Evolutionary conservation across 148 eudicot species (phyloP).

Genomic region (Talinum fruticosum): DNA sequence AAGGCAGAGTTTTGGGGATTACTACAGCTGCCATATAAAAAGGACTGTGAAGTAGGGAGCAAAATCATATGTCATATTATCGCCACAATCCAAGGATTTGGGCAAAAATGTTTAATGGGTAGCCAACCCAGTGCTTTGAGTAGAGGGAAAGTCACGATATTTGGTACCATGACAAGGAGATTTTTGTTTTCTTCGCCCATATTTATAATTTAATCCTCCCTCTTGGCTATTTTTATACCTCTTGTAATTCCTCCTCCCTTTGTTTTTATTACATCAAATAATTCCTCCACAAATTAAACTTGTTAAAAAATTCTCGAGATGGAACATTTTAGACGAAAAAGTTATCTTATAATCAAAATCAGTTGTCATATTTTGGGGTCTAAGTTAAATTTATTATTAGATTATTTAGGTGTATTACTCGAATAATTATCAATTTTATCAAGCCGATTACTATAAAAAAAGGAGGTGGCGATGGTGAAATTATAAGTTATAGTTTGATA

Average conservation of each 20-base stretch:
- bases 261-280: background rate
- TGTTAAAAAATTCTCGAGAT: too few species aligned
- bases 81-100: conserved; percentile 24
- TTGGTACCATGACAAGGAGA: background rate
- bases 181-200: background rate
- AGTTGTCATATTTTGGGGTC: too few species aligned
- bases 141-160: background rate
- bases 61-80: background rate
- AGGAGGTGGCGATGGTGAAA: too few species aligned
- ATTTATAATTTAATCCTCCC: background rate
- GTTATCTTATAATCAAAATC: too few species aligned
- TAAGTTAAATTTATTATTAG: background rate
- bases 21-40: conserved; percentile 6
- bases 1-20: background rate
- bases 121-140: conserved; percentile 6
- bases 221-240: background rate
- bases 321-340: too few species aligned
- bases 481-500: too few species aligned
- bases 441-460: too few species aligned
- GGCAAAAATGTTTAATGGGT: conserved; percentile 10
- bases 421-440: background rate
- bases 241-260: background rate
- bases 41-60: conserved; percentile 7
- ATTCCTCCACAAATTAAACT: background rate
- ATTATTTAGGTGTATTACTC: background rate